Evolutionary conservation across 345 rosid species (phyloP), one percentile per base, ranked within the genome.

Genomic region (Moricandia moricandioides): DNA sequence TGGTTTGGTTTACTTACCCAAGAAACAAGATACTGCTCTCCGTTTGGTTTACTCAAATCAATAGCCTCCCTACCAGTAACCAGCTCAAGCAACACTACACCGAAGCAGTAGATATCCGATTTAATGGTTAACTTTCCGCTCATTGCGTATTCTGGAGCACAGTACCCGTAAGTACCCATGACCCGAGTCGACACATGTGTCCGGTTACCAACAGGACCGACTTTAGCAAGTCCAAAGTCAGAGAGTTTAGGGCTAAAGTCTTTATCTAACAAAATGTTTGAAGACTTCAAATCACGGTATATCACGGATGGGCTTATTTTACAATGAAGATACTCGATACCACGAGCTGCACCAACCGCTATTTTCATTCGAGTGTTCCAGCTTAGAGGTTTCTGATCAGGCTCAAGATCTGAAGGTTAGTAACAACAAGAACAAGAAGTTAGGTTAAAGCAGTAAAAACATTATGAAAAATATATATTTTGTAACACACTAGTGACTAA

Each of bases 81-180:
- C 47, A 94, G 73, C 83, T 94, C 98, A 88, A 94, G 78, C 68
- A 94, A 77, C 58, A 91, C 97, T 17, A 92, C 97, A 17, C 97
- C 97, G 11, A 91, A 95, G 84, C 97, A 78, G 76, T 95, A 92
- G 18, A 92, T 89, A 80, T 95, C 99, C 30, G 97, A 92, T 80
- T 90, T 95, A n/a, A 85, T 85, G 60, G 97, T 95, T 79, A 91
- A 77, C 70, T 89, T 91, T 35, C 97, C 97, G 26, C 90, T 94
- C 96, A 90, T 94, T 17, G 95, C 97, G 24, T 94, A 94, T 77
- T 94, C 98, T 0, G 98, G 98, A 27, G 98, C 98, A 75, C 97
- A 94, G 40, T 94, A 94, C 13, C 98, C 98, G 34, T 94, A 90
- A 37, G 98, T 94, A 73, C 98, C 98, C 97, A 94, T 94, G 64